Base-by-base conservation (phyloP, 352 stramenopile species). In the Hyphochytrium catenoides region DNA sequence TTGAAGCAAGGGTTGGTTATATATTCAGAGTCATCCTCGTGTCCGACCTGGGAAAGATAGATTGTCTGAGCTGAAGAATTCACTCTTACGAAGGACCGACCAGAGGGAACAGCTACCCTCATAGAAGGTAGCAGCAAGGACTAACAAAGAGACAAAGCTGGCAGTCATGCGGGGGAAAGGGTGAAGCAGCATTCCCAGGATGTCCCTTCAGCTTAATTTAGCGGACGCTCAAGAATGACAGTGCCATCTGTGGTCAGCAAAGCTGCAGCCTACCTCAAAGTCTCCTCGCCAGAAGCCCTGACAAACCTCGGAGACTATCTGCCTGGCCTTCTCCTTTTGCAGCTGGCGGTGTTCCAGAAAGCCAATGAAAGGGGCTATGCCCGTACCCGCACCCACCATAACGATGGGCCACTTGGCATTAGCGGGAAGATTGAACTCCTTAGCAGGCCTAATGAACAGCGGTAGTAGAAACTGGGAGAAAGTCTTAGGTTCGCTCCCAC, bases 361-460 rank as follows among this genome's bases (percentile, higher is more conserved):
- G 24, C 84, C 82, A 41, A 95, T 79, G 56, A 97, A 95, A 14
- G 87, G 85, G 8, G 87, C 74, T 31, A 97, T 85, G 18, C 87
- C 87, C 11, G 87, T 95, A 23, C 87, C 87, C 1, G 85, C 85
- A 2, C 87, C 87, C 36, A 97, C 87, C 9, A 96, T 57, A 32
- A 96, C 36, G n/a, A 95, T 51, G 0, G 85, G 83, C 31, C 53
- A 74, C 17, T 65, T 52, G n/a, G 75, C 44, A 20, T 59, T 64
- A 4, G 52, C 52, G 2, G 87, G 87, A 1, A 93, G 52, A 7
- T 63, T 48, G 39, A 96, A 96, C 27, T 92, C 78, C 0, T 62
- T 62, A 0, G 74, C 84, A 6, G 59, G 57, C 15, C 88, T 79
- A 23, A 88, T 54, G 44, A 94, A 95, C 11, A 96, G 74, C 2